Base-by-base conservation (phyloP, 768 basidiomycete species). In the Mycena maculata region DNA sequence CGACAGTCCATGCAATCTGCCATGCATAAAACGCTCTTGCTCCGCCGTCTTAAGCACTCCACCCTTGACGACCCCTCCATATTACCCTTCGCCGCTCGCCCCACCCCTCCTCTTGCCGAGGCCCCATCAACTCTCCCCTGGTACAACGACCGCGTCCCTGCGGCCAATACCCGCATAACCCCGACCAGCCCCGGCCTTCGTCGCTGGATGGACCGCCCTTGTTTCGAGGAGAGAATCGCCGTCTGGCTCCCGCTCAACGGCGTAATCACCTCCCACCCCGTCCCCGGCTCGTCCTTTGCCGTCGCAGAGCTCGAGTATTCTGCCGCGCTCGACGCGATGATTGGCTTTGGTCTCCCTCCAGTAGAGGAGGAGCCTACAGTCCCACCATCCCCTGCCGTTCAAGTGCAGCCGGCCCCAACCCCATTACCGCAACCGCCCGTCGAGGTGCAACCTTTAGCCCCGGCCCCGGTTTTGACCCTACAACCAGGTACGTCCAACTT, bases 251-350 rank as follows among this genome's bases (percentile, higher is more conserved):
- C 82, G 4, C 73, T 77, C 25, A 81, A 81, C 22, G 79, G 74
- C 20, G 81, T 76, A 15, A 75, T 84, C 39, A 73, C 80, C 22
- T 65, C 80, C 38, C 75, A 76, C 20, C 82, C 79, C 20, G 83
- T 91, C 49, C 72, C 81, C 33, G 85, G 88, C 55, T 79, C 84
- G 20, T 76, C 82, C 31, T 76, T 86, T 23, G 90, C 88, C 36
- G 89, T 93, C 48, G 89, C 92, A 47, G 88, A 88, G 48, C 82
- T 94, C 61, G 92, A 93, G 72, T 91, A 86, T 72, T 91, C 92
- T 7, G 86, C 88, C 63, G 76, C 82, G n/a, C 74, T 92, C 57
- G 91, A 93, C 71, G 80, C 85, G 30, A 81, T 92, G 77, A 87
- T 88, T 39, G 87, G 87, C 65, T 82, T 85, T 41, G 82, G 81